These are phyloP conservation scores for Pichia sp. DNA, from an alignment of 1,139 yeast genomes.

Conservation along the genomic window DNA sequence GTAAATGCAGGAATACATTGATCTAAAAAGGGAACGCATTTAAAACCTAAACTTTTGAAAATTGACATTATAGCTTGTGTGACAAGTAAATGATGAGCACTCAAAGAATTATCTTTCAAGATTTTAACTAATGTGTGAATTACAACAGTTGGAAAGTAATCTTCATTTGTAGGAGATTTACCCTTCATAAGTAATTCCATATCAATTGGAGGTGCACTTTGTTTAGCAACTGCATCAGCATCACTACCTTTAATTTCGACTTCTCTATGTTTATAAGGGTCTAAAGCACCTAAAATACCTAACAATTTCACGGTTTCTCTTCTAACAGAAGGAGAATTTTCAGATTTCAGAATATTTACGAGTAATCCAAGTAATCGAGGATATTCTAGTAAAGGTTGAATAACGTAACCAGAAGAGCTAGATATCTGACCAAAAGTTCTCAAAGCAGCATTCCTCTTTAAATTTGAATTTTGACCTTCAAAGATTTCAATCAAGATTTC, in stretches of 20 bases:
- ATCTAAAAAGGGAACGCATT: slow-evolving; percentile 80
- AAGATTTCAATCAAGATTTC: slow-evolving; percentile 80
- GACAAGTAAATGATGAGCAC: slow-evolving; percentile 82
- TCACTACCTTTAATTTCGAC: slow-evolving; percentile 68
- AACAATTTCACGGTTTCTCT: slow-evolving; percentile 82
- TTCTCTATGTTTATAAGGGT: slow-evolving; percentile 91
- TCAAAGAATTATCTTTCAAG: slow-evolving; percentile 74
- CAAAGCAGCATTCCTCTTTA: slow-evolving; percentile 84
- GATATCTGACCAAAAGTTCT: slow-evolving; percentile 84
- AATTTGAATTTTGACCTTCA: slow-evolving; percentile 83
- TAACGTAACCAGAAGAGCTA: slow-evolving; percentile 88
- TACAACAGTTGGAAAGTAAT: slow-evolving; percentile 93
- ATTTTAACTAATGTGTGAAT: slow-evolving; percentile 77
- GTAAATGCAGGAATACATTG: slow-evolving; percentile 85
- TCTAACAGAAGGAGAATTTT: slow-evolving; percentile 63
- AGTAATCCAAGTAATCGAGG: slow-evolving; percentile 82
- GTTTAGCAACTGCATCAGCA: slow-evolving; percentile 57
- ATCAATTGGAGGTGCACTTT: slow-evolving; percentile 84
- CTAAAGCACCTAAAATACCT: slow-evolving; percentile 93
- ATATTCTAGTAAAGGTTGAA: slow-evolving; percentile 84
- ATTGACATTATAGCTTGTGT: slow-evolving; percentile 89
- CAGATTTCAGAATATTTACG: slow-evolving; percentile 74
- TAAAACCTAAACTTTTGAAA: slow-evolving; percentile 78
- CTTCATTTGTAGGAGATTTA: slow-evolving; percentile 88
- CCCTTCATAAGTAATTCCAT: slow-evolving; percentile 88